phyloP scores from a whole-genome alignment of 2,329 filamentous ascomycete species.

The Blastomyces parvus region DNA sequence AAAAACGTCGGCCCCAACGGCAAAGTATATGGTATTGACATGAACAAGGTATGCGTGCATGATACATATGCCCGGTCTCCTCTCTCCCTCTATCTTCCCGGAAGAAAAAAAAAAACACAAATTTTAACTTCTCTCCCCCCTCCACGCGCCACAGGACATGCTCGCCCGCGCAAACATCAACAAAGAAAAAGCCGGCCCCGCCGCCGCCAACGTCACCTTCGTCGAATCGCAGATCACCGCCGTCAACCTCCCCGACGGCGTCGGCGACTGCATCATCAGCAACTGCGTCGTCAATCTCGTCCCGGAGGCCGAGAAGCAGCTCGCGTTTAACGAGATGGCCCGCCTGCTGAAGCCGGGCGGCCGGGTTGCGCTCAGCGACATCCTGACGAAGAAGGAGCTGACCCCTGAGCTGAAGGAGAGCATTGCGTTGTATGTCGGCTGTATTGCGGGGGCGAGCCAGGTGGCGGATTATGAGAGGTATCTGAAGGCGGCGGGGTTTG shows the following conservation, averaged over 20 bases:
- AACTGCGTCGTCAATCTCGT: constrained; percentile 57
- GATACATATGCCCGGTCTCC: not conserved
- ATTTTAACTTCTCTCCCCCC: not conserved
- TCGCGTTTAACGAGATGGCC: constrained; percentile 50
- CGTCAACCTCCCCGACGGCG: constrained; percentile 37
- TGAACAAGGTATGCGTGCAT: constrained; percentile 42
- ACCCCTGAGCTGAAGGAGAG: constrained; percentile 41
- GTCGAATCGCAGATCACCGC: constrained; percentile 44
- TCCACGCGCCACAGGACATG: constrained; percentile 49
- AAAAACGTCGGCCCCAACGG: constrained; percentile 42
- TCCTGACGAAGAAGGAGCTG: constrained; percentile 45
- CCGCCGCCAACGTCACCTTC: constrained; percentile 41
- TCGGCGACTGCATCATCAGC: constrained; percentile 49
- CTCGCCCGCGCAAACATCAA: constrained; percentile 42
- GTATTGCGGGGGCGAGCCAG: constrained; percentile 49
- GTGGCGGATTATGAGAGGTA: constrained; percentile 45
- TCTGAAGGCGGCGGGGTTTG: constrained; percentile 44
- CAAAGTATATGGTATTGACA: constrained; percentile 49
- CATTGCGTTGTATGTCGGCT: constrained; percentile 50
- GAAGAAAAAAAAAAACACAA: too few relatives aligned
- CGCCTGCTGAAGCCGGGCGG: constrained; percentile 50
- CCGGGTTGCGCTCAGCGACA: constrained; percentile 51
- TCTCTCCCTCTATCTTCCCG: too few relatives aligned
- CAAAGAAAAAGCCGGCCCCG: constrained; percentile 28
- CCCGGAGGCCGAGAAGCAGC: constrained; percentile 42